These are phyloP conservation scores for Malus fusca DNA, from an alignment of 306 rosid genomes.

Conservation along the genomic window DNA sequence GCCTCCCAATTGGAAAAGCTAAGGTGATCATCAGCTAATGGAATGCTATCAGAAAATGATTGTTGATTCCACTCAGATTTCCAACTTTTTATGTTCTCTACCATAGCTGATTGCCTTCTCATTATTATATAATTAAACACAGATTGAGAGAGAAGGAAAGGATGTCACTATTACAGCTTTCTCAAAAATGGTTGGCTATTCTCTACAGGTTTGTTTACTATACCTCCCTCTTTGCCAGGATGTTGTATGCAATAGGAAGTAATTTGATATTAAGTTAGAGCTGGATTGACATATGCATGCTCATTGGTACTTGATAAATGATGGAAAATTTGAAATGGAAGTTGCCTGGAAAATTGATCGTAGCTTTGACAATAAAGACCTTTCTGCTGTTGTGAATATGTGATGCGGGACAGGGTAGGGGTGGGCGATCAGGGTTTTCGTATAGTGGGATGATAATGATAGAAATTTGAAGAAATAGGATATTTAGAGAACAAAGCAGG, in stretches of 20 bases:
- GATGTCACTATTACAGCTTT: constrained; percentile 95
- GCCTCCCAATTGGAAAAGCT: constrained; percentile 94
- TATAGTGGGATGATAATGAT: background rate
- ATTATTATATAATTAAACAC: constrained; percentile 3
- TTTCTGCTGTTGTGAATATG: background rate
- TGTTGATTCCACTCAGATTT: constrained; percentile 12
- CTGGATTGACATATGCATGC: background rate
- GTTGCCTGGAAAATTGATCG: background rate
- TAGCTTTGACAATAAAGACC: background rate
- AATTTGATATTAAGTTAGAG: constrained; percentile 1
- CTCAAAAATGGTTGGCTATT: constrained; percentile 93
- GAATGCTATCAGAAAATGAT: constrained; percentile 7
- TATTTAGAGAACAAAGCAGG: background rate
- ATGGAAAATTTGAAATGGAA: background rate
- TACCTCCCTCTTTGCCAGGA: constrained; percentile 14
- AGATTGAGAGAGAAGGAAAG: constrained; percentile 98
- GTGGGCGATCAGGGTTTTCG: background rate
- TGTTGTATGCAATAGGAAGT: background rate
- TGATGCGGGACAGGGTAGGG: background rate
- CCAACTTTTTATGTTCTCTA: background rate
- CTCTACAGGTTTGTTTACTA: constrained; percentile 69
- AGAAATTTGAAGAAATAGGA: background rate
- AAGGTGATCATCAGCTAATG: constrained; percentile 51
- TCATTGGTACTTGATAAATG: background rate
- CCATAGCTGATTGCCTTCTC: constrained; percentile 13